These are phyloP conservation scores for Xenoacremonium recifei DNA, from an alignment of 2,329 filamentous ascomycete genomes.

Conservation along the genomic window DNA sequence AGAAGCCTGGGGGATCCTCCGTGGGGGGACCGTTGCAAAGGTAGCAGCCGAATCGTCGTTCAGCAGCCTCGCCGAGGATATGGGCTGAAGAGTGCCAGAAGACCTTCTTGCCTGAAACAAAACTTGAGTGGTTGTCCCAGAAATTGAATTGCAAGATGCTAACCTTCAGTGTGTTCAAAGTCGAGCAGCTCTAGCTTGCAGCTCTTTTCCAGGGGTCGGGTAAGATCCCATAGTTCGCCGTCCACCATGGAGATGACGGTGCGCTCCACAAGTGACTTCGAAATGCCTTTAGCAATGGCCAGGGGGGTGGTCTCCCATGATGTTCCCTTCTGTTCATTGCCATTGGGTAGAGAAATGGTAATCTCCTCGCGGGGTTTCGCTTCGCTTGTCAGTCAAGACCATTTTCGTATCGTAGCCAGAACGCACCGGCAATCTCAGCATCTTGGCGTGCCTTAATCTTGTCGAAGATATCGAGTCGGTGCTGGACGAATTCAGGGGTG, in stretches of 20 bases:
- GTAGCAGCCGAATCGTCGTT: conserved; percentile 86
- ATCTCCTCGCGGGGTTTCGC: conserved; percentile 71
- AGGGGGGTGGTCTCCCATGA: conserved; percentile 91
- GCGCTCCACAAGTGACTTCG: conserved; percentile 80
- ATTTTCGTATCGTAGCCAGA: conserved; percentile 6
- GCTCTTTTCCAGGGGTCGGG: conserved; percentile 83
- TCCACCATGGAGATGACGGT: conserved; percentile 85
- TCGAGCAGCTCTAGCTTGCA: conserved; percentile 82
- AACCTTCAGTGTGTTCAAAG: conserved; percentile 59
- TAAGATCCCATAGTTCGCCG: conserved; percentile 86
- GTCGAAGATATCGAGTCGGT: conserved; percentile 85
- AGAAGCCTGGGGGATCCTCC: conserved; percentile 75
- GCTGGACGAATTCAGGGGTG: conserved; percentile 74
- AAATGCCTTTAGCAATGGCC: conserved; percentile 74
- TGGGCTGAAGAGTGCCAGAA: conserved; percentile 99
- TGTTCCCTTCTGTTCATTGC: conserved; percentile 69
- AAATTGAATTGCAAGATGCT: not conserved
- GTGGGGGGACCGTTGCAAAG: conserved; percentile 93
- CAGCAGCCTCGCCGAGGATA: conserved; percentile 90
- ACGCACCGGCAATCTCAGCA: conserved; percentile 60
- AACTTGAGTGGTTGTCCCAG: conserved; percentile 2
- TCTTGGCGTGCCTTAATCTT: conserved; percentile 82
- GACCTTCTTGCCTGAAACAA: conserved; percentile 71
- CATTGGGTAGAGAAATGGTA: conserved; percentile 70
- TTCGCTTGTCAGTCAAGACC: conserved; percentile 36